Percentiles rank a stretch among this genome's conserved stretches.
Evolutionary conservation across 2,329 filamentous ascomycete genomes (phyloP).

Genomic region (Metarhizium robertsii): DNA sequence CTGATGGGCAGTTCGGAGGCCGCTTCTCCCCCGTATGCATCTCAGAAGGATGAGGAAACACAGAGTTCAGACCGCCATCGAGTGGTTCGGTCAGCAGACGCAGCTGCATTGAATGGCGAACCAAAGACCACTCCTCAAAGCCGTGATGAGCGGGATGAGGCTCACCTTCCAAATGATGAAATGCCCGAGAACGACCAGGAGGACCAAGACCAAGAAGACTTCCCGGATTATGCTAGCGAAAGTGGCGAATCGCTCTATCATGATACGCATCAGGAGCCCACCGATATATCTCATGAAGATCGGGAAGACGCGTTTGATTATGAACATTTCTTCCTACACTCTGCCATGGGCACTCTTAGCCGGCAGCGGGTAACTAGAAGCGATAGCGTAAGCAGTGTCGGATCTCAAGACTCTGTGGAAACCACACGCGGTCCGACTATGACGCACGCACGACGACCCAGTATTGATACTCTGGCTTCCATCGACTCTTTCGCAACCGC

Average conservation of each 20-base stretch:
- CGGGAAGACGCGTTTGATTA: conserved; percentile 95
- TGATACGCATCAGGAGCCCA: conserved; percentile 45
- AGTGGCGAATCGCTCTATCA: conserved; percentile 56
- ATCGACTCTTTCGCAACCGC: conserved; percentile 49
- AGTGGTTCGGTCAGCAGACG: background rate
- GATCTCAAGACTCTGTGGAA: conserved; percentile 52
- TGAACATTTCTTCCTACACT: conserved; percentile 90
- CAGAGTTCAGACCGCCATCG: background rate
- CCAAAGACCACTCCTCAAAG: background rate
- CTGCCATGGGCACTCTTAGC: conserved; percentile 72
- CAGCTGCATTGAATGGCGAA: background rate
- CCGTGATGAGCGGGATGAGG: background rate
- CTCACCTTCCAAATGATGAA: conserved; percentile 1
- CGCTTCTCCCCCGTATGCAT: background rate
- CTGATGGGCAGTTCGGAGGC: conserved; percentile 5
- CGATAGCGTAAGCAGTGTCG: conserved; percentile 42
- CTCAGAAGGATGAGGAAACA: background rate
- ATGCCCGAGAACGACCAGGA: conserved; percentile 11
- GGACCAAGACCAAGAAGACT: conserved; percentile 8
- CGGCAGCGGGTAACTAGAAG: conserved; percentile 18
- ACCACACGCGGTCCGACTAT: conserved; percentile 42
- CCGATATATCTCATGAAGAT: conserved; percentile 71
- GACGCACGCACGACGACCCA: conserved; percentile 29
- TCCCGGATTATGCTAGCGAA: conserved; percentile 41
- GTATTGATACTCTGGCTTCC: conserved; percentile 40